Conservation (phyloP, 176 grass and related monocot species). For the Rhynchospora tenuis region DNA sequence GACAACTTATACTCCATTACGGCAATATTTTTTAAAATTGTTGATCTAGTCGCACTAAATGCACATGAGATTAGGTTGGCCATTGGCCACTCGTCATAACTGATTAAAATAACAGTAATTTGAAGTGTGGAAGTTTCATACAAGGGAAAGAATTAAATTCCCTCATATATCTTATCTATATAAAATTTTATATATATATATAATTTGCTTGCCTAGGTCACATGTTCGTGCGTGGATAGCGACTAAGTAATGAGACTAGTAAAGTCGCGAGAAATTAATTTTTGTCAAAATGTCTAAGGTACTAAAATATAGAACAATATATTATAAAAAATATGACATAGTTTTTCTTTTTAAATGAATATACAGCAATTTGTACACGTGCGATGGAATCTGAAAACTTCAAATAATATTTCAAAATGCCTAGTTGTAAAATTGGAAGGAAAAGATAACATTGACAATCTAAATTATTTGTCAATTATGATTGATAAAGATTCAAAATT, state of each 20-base stretch:
- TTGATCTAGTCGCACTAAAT: background rate
- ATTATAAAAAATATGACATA: background rate
- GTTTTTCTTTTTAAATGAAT: background rate
- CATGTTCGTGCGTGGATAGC: background rate
- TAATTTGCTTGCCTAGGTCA: background rate
- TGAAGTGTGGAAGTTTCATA: constrained; percentile 6
- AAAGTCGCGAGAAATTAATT: background rate
- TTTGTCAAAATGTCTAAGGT: background rate
- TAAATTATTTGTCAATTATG: background rate
- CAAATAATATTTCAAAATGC: background rate
- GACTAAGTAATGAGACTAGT: background rate
- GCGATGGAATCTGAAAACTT: background rate
- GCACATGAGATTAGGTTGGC: background rate
- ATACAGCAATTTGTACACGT: background rate
- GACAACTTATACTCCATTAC: background rate
- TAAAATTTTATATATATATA: no score
- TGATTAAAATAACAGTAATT: background rate
- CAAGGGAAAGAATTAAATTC: background rate
- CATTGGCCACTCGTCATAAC: background rate
- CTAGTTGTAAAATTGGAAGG: background rate
- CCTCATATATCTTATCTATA: background rate
- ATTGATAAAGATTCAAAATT: background rate
- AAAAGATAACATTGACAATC: background rate
- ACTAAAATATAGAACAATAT: background rate
- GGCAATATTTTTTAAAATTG: background rate